These are phyloP conservation scores for Graphilbum ipis-grandicollis DNA, from an alignment of 2,329 filamentous ascomycete species.

Conservation along the genomic window DNA sequence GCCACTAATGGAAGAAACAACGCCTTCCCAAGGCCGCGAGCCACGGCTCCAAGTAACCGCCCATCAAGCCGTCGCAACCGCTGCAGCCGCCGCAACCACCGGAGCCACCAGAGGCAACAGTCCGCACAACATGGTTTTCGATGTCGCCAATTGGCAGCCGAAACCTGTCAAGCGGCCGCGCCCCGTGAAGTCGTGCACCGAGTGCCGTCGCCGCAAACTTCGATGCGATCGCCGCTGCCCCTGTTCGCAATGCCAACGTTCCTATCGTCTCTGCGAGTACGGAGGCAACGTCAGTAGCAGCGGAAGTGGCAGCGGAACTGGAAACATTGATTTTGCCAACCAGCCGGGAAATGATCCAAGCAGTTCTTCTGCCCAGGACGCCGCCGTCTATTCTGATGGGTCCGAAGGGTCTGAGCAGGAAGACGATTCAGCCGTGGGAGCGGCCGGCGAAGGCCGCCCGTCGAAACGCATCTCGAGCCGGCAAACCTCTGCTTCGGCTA, in stretches of 20 bases:
- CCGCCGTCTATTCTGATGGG: constrained; percentile 9
- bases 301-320: constrained; percentile 15
- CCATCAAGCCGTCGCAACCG: too few relatives aligned
- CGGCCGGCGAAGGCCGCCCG: constrained; percentile 14
- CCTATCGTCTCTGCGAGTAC: constrained; percentile 35
- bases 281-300: constrained; percentile 26
- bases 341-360: constrained; percentile 1
- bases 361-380: neutral
- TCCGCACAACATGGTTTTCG: constrained; percentile 7
- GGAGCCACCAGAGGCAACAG: too few relatives aligned
- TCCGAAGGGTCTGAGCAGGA: constrained; percentile 11
- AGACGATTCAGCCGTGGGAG: constrained; percentile 4
- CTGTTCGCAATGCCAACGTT: constrained; percentile 41
- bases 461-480: constrained; percentile 18
- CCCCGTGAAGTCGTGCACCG: constrained; percentile 37
- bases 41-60: too few relatives aligned
- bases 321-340: constrained; percentile 11
- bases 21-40: too few relatives aligned
- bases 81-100: too few relatives aligned
- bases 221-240: constrained; percentile 37
- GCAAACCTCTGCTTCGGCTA: neutral
- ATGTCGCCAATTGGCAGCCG: constrained; percentile 9
- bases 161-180: constrained; percentile 31
- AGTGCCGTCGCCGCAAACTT: constrained; percentile 39
- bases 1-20: too few relatives aligned